phyloP scores from a whole-genome alignment of 176 grass and related monocot genomes.

The Poa annua region DNA sequence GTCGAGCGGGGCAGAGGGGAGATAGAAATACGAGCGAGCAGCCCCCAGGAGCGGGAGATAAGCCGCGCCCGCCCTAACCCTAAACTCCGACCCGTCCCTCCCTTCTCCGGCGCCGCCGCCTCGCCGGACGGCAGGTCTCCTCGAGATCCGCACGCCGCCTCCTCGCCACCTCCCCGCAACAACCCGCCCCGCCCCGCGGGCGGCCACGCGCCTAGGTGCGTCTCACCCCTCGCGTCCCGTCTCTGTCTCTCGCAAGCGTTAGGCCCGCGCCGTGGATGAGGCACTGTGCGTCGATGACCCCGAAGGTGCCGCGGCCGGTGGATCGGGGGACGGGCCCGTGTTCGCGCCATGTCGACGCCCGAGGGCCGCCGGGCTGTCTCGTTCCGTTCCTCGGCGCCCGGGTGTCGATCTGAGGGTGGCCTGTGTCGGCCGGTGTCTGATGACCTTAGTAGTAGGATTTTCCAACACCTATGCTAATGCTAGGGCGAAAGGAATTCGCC shows the following conservation, averaged over 20 bases:
- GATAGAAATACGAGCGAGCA: conserved; percentile 54
- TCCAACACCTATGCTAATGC: neutral
- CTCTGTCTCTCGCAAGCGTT: neutral
- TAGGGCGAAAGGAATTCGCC: neutral
- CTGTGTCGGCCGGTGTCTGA: neutral
- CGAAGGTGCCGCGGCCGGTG: neutral
- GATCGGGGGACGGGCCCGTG: conserved; percentile 19
- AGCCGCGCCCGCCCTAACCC: conserved; percentile 52
- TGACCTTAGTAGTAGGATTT: neutral
- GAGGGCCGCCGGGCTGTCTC: neutral
- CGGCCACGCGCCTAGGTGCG: conserved; percentile 43
- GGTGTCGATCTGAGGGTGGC: conserved; percentile 41
- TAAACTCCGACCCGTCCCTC: neutral
- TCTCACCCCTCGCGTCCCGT: neutral
- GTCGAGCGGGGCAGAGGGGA: neutral
- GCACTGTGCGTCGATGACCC: neutral
- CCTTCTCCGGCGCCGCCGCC: neutral
- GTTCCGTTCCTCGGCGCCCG: neutral
- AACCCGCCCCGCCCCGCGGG: neutral
- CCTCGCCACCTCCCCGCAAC: neutral
- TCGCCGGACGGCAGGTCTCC: conserved; percentile 15
- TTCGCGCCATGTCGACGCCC: neutral
- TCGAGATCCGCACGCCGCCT: conserved; percentile 32
- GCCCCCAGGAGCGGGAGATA: conserved; percentile 10
- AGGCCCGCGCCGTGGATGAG: neutral